Evolutionary conservation across 768 basidiomycete species (phyloP).

Genomic region (Trametes coccinea): DNA sequence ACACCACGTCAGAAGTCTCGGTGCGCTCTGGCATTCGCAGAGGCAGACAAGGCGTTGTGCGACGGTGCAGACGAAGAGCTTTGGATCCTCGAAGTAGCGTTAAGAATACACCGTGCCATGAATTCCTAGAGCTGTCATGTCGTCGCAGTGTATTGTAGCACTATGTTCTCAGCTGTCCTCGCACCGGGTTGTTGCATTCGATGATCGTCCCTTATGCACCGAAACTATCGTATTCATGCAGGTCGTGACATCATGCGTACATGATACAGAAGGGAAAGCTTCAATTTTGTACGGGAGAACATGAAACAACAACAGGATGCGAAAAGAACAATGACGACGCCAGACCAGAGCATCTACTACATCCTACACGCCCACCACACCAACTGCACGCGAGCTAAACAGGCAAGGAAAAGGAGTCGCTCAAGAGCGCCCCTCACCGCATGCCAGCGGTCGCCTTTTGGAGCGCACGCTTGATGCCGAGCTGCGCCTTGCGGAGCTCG

Average conservation of each 20-base stretch:
- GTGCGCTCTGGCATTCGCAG: constrained; percentile 84
- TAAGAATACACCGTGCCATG: constrained; percentile 71
- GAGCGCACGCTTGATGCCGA: constrained; percentile 93
- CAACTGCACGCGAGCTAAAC: background rate
- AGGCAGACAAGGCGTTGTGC: constrained; percentile 93
- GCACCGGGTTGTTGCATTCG: background rate
- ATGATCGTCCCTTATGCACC: background rate
- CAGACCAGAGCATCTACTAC: constrained; percentile 21
- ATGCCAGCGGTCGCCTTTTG: constrained; percentile 96
- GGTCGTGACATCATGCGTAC: constrained; percentile 15
- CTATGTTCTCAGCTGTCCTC: background rate
- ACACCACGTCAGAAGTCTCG: constrained; percentile 77
- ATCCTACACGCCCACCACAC: constrained; percentile 18
- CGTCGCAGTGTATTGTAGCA: no score
- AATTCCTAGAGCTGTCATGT: constrained; percentile 11
- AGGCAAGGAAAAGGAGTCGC: background rate
- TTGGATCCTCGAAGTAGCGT: constrained; percentile 88
- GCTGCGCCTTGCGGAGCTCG: constrained; percentile 94
- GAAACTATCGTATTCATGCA: background rate
- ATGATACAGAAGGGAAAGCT: constrained; percentile 17
- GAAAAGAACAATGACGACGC: constrained; percentile 16
- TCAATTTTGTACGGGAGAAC: constrained; percentile 18
- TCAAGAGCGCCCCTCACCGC: constrained; percentile 48
- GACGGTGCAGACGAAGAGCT: constrained; percentile 98
- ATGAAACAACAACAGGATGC: constrained; percentile 20